These are phyloP conservation scores for Dillenia turbinata DNA, from an alignment of 164 flowering plant genomes.

Conservation along the genomic window DNA sequence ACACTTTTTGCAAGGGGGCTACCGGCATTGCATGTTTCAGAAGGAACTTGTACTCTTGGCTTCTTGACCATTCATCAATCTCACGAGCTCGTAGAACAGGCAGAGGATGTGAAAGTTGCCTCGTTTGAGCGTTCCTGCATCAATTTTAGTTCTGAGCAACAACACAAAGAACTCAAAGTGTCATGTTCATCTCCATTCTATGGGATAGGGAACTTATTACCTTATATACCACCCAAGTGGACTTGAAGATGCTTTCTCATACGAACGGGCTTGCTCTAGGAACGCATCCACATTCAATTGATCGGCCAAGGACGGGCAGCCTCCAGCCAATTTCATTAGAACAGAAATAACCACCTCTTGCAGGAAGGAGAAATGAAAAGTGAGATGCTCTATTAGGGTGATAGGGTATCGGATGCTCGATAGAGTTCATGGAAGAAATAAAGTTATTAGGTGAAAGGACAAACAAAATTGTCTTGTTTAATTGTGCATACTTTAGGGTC, in stretches of 20 bases:
- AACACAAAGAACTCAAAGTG: neutral
- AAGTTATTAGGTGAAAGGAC: neutral
- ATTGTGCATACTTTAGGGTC: constrained; percentile 74
- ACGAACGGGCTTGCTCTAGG: constrained; percentile 97
- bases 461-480: neutral
- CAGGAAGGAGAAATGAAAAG: constrained; percentile 21
- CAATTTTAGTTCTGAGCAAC: constrained; percentile 3
- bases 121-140: constrained; percentile 93
- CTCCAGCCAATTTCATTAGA: constrained; percentile 96
- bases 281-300: constrained; percentile 97
- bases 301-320: constrained; percentile 90
- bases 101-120: constrained; percentile 93
- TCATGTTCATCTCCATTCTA: neutral
- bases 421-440: neutral
- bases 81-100: constrained; percentile 97
- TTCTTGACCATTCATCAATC: constrained; percentile 94
- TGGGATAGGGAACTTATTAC: constrained; percentile 22
- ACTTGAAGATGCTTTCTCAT: constrained; percentile 94
- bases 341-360: constrained; percentile 99
- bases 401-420: neutral
- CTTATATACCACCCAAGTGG: constrained; percentile 94
- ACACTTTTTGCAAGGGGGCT: constrained; percentile 22
- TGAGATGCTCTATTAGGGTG: constrained; percentile 8
- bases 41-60: constrained; percentile 63
- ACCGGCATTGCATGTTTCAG: constrained; percentile 43